Percentiles rank a stretch among this genome's conserved stretches.
Conservation (phyloP, 768 basidiomycete genomes). For the Lentinula boryana region DNA sequence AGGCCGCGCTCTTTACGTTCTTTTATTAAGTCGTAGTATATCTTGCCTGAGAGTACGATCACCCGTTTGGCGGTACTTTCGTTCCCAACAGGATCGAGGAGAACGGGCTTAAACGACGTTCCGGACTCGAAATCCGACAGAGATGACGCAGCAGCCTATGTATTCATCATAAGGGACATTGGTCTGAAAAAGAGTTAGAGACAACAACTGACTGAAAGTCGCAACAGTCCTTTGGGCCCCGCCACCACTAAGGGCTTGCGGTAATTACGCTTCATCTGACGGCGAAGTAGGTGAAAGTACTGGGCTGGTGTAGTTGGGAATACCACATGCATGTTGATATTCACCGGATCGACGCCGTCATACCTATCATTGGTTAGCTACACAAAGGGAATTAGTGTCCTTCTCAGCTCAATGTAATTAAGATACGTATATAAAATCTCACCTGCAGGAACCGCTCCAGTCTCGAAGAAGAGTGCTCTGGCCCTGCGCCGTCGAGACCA, state of each 20-base stretch:
- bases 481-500: constrained; percentile 88
- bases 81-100: constrained; percentile 43
- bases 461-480: constrained; percentile 87
- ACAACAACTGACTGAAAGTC: constrained; percentile 54
- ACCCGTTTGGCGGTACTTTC: constrained; percentile 47
- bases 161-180: not conserved
- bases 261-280: constrained; percentile 81
- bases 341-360: constrained; percentile 26
- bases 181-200: not conserved
- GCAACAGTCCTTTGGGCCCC: constrained; percentile 77
- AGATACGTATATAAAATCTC: not conserved
- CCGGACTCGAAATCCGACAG: constrained; percentile 56
- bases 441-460: constrained; percentile 91
- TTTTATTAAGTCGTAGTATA: constrained; percentile 83
- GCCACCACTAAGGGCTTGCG: constrained; percentile 83
- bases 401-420: not conserved
- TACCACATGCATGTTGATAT: constrained; percentile 79
- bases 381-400: constrained; percentile 1
- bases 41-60: constrained; percentile 75
- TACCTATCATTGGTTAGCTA: constrained; percentile 78
- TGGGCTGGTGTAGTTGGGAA: constrained; percentile 89
- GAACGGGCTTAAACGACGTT: constrained; percentile 62
- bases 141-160: constrained; percentile 67
- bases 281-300: constrained; percentile 88
- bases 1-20: constrained; percentile 50